These are phyloP conservation scores for Mortierella sp. DNA, from an alignment of 371 early-diverging fungal genomes.

Conservation along the genomic window DNA sequence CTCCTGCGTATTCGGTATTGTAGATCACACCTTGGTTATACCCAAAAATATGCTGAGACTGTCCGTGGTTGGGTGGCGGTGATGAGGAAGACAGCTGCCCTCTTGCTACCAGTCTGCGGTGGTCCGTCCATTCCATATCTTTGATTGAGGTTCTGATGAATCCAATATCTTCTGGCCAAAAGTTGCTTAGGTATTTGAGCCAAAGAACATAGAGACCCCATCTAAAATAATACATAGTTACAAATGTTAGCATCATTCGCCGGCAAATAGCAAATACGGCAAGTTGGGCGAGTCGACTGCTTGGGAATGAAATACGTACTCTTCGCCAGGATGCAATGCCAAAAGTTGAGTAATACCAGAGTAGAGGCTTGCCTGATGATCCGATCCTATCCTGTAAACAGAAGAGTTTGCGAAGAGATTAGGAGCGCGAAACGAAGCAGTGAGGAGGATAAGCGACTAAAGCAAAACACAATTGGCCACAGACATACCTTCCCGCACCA, in stretches of 20 bases:
- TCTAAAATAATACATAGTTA: conserved; percentile 5
- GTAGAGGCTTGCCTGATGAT: conserved; percentile 46
- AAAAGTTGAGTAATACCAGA: conserved; percentile 52
- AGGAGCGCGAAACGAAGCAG: neutral
- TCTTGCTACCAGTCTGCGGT: conserved; percentile 18
- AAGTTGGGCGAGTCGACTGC: neutral
- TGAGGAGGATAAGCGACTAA: neutral
- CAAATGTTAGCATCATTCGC: neutral
- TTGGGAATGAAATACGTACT: conserved; percentile 17
- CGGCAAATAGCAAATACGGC: neutral
- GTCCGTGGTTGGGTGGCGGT: neutral
- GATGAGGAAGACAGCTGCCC: neutral
- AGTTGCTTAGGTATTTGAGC: conserved; percentile 45
- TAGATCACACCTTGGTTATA: neutral
- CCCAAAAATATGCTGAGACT: conserved; percentile 16
- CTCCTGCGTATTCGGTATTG: neutral
- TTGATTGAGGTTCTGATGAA: conserved; percentile 41
- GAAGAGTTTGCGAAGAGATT: neutral
- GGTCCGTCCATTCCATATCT: conserved; percentile 38
- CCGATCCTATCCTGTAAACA: conserved; percentile 34
- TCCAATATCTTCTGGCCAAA: conserved; percentile 58
- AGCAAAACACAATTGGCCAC: neutral
- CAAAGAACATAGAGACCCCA: conserved; percentile 49
- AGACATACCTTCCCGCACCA: conserved; percentile 44
- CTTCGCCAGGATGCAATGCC: conserved; percentile 45